Conservation (phyloP, 148 eudicot species). For the Rhododendron mucronatum region DNA sequence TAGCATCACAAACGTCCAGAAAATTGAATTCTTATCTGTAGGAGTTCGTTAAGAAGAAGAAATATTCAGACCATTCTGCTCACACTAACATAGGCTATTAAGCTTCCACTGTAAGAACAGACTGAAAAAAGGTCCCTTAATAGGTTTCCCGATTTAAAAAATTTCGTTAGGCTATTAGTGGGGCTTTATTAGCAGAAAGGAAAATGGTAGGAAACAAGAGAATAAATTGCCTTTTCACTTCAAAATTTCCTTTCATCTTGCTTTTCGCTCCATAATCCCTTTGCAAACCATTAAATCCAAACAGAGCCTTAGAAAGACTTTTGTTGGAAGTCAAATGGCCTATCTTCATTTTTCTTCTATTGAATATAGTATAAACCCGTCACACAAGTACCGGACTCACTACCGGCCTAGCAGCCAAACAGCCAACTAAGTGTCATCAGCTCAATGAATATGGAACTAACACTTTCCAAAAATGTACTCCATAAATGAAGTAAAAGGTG, state of each 20-base stretch:
- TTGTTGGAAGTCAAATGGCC: background rate
- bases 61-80: background rate
- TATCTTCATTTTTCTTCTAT: background rate
- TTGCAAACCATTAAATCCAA: background rate
- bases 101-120: background rate
- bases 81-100: background rate
- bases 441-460: background rate
- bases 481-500: background rate
- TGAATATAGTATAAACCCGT: background rate
- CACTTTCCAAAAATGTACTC: background rate
- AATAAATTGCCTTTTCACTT: background rate
- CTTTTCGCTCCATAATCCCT: background rate
- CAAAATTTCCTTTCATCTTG: background rate
- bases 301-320: background rate
- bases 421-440: background rate
- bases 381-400: background rate
- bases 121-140: background rate
- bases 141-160: background rate
- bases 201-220: background rate
- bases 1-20: background rate
- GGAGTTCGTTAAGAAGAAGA: background rate
- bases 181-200: background rate
- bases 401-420: background rate
- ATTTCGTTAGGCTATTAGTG: background rate
- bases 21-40: background rate